Evolutionary conservation across 2,329 filamentous ascomycete genomes (phyloP), one percentile per base, ranked within the genome.

Genomic region (Fusarium sp.): DNA sequence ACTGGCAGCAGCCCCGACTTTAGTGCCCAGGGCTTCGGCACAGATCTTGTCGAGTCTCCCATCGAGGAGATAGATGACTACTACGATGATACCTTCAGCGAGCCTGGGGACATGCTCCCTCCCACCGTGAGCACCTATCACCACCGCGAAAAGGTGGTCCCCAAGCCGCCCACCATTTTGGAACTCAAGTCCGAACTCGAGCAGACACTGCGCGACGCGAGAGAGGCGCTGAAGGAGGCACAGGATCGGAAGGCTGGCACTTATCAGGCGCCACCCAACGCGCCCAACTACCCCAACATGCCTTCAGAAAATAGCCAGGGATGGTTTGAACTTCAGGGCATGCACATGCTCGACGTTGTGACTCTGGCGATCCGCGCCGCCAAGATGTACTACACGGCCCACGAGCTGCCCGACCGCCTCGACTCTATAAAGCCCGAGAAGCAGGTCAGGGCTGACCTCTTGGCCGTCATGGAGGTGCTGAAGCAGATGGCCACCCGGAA

Each of bases 91-190:
- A 81, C 76, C 63, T 89, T 90, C 78, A 89, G 90, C 35, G 90
- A 92, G 68, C 87, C 88, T 23, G 93, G 95, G 68, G 89, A 91
- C 70, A 96, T 99, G 91, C 91, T 98, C 5, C 96, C 97, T n/a
- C 97, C 97, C 0, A 99, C 97, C 0, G 95, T 96, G 45, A 98
- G 95, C 87, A 99, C 97, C 4, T 99, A 98, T 83, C 95, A 94
- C 75, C 92, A 95, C 79, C 92, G 93, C 76, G 92, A 94, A 70
- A 94, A 95, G 78, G 92, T 92, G 67, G 88, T 97, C 25, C 91
- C 94, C 13, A 96, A 93, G 60, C 94, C 95, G 43, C 97, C 97
- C 10, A 93, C 97, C 68, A 91, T 96, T 73, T 87, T 91, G 58
- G 92, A 96, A 71, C 88, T 99, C 66, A 94, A 96, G 80, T 78